Conservation (phyloP, 768 basidiomycete species). For the Amylocystis lapponica region DNA sequence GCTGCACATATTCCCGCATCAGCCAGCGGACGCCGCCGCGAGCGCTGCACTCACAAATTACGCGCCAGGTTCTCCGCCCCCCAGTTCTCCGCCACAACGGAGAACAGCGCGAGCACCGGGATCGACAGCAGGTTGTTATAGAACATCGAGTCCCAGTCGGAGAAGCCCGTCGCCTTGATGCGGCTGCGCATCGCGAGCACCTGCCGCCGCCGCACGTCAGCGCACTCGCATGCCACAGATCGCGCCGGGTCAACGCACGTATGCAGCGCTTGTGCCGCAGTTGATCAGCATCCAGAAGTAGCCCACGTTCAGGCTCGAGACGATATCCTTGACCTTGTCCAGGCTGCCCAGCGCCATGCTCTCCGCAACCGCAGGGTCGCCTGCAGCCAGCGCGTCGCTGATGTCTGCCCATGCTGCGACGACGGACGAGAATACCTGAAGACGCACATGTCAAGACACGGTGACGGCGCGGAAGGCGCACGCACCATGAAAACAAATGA, state of each 20-base stretch:
- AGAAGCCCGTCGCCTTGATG: conserved; percentile 92
- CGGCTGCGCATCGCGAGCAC: conserved; percentile 94
- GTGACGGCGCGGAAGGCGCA: not conserved
- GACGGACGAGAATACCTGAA: conserved; percentile 85
- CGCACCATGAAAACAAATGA: conserved; percentile 89
- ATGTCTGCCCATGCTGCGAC: conserved; percentile 98
- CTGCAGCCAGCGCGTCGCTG: conserved; percentile 34
- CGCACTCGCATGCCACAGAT: too few species aligned
- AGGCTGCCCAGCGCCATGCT: conserved; percentile 19
- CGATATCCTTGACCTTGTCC: conserved; percentile 36
- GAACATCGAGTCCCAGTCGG: conserved; percentile 99
- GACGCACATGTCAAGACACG: not conserved
- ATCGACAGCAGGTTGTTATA: conserved; percentile 97
- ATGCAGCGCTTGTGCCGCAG: conserved; percentile 84
- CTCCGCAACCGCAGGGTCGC: conserved; percentile 22
- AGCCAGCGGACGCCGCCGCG: not conserved
- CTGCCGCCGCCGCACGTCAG: too few species aligned
- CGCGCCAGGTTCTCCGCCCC: conserved; percentile 61
- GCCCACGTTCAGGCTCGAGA: conserved; percentile 63
- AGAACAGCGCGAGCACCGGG: conserved; percentile 80
- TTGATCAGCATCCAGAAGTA: conserved; percentile 98
- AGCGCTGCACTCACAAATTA: conserved; percentile 93
- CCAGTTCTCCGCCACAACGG: conserved; percentile 88
- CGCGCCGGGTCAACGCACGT: conserved; percentile 46
- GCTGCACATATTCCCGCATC: conserved; percentile 35